A percentile compares a stretch with the other conserved stretches of the same genome.
Conservation (phyloP, 2,329 filamentous ascomycete genomes). For the Ophiocordyceps unilateralis region DNA sequence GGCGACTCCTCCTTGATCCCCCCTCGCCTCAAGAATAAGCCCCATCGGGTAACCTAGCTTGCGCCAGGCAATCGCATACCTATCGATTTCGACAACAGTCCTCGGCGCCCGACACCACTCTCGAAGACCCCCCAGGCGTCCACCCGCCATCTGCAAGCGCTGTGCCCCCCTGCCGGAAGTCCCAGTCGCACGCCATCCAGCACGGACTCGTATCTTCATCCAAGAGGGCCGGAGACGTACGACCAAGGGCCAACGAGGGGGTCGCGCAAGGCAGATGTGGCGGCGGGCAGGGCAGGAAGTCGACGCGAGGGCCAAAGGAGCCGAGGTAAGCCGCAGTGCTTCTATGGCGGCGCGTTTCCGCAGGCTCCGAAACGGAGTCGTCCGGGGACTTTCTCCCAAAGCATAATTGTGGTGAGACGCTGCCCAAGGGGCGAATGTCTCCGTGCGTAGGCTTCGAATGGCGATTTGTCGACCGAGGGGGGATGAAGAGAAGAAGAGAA, state of each 20-base stretch:
- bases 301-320: slow-evolving; percentile 32
- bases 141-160: slow-evolving; percentile 21
- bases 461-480: slow-evolving; percentile 99
- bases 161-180: slow-evolving; percentile 1
- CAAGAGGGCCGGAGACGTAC: slow-evolving; percentile 31
- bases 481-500: slow-evolving; percentile 23
- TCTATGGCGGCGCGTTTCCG: slow-evolving; percentile 99
- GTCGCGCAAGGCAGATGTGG: slow-evolving; percentile 19
- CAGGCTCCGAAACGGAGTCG: slow-evolving; percentile 39
- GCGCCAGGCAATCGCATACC: slow-evolving; percentile 86
- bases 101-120: slow-evolving; percentile 29
- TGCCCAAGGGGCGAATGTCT: slow-evolving; percentile 21
- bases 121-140: slow-evolving; percentile 22
- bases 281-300: slow-evolving; percentile 22
- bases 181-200: slow-evolving; percentile 8
- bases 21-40: slow-evolving; percentile 99
- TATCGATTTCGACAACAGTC: slow-evolving; percentile 85
- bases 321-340: slow-evolving; percentile 84
- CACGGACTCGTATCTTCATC: slow-evolving; percentile 83
- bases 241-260: slow-evolving; percentile 14
- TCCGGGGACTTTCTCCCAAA: slow-evolving; percentile 99
- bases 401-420: slow-evolving; percentile 31
- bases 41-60: slow-evolving; percentile 92
- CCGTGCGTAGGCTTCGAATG: slow-evolving; percentile 98
- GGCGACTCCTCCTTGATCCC: slow-evolving; percentile 14